Conservation (phyloP, 345 rosid genomes). For the Brassica cretica region DNA sequence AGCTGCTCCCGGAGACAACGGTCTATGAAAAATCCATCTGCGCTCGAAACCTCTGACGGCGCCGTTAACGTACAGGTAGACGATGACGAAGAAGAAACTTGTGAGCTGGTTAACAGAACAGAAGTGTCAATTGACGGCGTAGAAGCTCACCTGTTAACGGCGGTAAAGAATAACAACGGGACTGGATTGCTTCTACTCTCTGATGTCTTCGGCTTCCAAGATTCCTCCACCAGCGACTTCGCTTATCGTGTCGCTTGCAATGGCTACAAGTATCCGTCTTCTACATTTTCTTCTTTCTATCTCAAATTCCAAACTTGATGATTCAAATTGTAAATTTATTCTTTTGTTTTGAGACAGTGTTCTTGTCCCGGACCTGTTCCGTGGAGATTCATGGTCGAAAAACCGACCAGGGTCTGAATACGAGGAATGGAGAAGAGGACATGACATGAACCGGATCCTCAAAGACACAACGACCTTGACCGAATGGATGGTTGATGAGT, state of each 20-base stretch:
- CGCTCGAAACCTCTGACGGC: slow-evolving; percentile 28
- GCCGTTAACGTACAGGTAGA: slow-evolving; percentile 45
- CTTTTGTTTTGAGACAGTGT: slow-evolving; percentile 53
- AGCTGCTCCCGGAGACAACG: not conserved
- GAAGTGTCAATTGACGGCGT: slow-evolving; percentile 66
- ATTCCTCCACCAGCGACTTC: slow-evolving; percentile 76
- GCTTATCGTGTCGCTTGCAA: slow-evolving; percentile 89
- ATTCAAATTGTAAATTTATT: not conserved
- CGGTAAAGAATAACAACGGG: slow-evolving; percentile 85
- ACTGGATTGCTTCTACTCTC: slow-evolving; percentile 70
- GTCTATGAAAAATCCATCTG: slow-evolving; percentile 2
- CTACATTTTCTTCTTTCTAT: slow-evolving; percentile 1
- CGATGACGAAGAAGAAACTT: slow-evolving; percentile 59
- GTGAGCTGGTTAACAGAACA: slow-evolving; percentile 70
- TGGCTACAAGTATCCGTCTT: slow-evolving; percentile 68
- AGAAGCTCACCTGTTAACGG: slow-evolving; percentile 65
- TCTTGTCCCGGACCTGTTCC: slow-evolving; percentile 84
- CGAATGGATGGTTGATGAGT: slow-evolving; percentile 80
- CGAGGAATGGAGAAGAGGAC: slow-evolving; percentile 61
- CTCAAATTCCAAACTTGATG: not conserved
- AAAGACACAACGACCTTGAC: slow-evolving; percentile 53
- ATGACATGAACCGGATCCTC: slow-evolving; percentile 51
- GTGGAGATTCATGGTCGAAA: slow-evolving; percentile 77
- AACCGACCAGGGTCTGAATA: slow-evolving; percentile 45
- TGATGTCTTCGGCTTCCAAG: slow-evolving; percentile 79